Evolutionary conservation across 257 asterid species (phyloP).

Genomic region (Knoxia roxburghii): DNA sequence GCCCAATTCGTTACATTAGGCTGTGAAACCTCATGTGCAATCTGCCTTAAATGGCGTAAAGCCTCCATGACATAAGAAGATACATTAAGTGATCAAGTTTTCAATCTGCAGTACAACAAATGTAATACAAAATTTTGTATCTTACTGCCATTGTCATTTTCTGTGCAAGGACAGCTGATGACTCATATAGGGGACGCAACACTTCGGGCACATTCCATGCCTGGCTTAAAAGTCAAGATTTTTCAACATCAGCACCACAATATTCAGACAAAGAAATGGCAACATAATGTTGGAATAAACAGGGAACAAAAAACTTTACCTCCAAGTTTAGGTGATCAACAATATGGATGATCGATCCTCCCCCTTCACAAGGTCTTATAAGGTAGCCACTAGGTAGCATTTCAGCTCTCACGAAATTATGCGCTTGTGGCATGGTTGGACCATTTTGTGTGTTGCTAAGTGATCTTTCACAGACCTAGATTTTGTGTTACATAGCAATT

Average conservation of each 20-base stretch:
- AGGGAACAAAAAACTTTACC: constrained; percentile 31
- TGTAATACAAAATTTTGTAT: not conserved
- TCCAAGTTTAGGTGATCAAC: constrained; percentile 86
- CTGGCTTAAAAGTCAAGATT: constrained; percentile 21
- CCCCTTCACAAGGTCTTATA: constrained; percentile 88
- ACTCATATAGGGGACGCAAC: constrained; percentile 79
- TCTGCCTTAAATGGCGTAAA: constrained; percentile 82
- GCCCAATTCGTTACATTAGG: constrained; percentile 74
- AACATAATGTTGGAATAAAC: not conserved
- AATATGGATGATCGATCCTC: constrained; percentile 84
- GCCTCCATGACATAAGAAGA: constrained; percentile 41
- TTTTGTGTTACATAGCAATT: constrained; percentile 11
- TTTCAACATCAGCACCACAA: not conserved
- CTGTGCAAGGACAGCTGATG: constrained; percentile 75
- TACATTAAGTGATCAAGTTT: not conserved
- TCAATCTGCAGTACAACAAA: not conserved
- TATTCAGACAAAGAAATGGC: not conserved
- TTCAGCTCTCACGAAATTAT: constrained; percentile 81
- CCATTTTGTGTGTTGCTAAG: constrained; percentile 79
- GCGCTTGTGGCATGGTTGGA: constrained; percentile 83
- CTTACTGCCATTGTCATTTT: constrained; percentile 77
- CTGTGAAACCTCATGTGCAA: constrained; percentile 70
- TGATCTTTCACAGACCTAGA: constrained; percentile 83
- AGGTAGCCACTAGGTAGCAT: constrained; percentile 84
- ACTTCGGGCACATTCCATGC: constrained; percentile 90